Percentiles rank a stretch among this genome's conserved stretches.
Evolutionary conservation across 2,329 filamentous ascomycete genomes (phyloP).

Genomic region (Penicillium sp.): DNA sequence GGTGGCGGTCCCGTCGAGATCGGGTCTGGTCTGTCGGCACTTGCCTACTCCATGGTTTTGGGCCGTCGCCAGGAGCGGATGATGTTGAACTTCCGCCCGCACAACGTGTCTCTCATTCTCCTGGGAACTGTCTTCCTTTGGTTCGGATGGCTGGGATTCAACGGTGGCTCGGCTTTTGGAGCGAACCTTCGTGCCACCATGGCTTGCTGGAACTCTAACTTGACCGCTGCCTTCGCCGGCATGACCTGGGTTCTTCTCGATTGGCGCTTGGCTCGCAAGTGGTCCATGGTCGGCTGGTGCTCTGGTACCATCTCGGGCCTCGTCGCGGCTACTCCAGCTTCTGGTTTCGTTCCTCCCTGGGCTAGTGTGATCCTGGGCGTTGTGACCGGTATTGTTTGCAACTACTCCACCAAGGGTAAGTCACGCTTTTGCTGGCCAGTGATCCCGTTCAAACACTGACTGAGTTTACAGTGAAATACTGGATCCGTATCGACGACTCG

Average conservation of each 20-base stretch:
- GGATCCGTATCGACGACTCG: conserved; percentile 72
- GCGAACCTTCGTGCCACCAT: conserved; percentile 89
- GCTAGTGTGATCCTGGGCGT: conserved; percentile 54
- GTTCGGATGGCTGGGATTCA: conserved; percentile 99
- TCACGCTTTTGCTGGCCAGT: too few relatives aligned
- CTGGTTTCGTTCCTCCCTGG: conserved; percentile 67
- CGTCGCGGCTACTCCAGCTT: conserved; percentile 76
- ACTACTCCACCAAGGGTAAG: conserved; percentile 84
- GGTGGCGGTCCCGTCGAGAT: conserved; percentile 97
- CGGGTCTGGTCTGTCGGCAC: conserved; percentile 78
- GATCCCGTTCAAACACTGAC: too few relatives aligned
- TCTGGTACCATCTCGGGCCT: conserved; percentile 79
- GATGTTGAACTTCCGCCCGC: conserved; percentile 99
- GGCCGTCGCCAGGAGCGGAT: conserved; percentile 96
- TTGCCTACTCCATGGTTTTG: conserved; percentile 92
- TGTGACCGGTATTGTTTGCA: conserved; percentile 60
- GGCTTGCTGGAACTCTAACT: conserved; percentile 96
- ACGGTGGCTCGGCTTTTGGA: conserved; percentile 88
- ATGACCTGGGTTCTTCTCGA: conserved; percentile 94
- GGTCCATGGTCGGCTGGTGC: conserved; percentile 90
- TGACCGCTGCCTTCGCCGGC: conserved; percentile 83
- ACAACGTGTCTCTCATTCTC: conserved; percentile 96
- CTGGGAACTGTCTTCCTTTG: conserved; percentile 91
- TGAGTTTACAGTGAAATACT: conserved; percentile 65
- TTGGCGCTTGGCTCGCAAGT: conserved; percentile 87